Evolutionary conservation across 768 basidiomycete genomes (phyloP).

Genomic region (Exsudoporus frostii): DNA sequence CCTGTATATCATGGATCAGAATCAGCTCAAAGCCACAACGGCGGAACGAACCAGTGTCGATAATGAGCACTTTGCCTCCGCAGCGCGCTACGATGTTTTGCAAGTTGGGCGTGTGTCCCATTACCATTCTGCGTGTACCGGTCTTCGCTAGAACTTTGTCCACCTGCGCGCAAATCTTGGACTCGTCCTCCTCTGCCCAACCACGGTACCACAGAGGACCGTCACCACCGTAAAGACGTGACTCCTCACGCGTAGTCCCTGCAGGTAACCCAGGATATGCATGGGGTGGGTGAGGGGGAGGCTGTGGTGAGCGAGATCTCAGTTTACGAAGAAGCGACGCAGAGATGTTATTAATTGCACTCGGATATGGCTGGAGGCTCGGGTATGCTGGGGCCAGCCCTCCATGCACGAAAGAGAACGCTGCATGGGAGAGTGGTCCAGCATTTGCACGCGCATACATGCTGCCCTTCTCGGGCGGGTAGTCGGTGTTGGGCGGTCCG

Average conservation of each 20-base stretch:
- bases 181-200: constrained; percentile 77
- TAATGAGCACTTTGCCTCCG: constrained; percentile 89
- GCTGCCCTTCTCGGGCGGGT: constrained; percentile 39
- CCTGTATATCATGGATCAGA: constrained; percentile 40
- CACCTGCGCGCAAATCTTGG: constrained; percentile 65
- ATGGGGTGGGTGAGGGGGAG: constrained; percentile 76
- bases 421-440: constrained; percentile 66
- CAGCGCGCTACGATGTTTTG: constrained; percentile 84
- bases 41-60: constrained; percentile 73
- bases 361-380: constrained; percentile 77
- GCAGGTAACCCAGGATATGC: constrained; percentile 70
- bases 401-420: constrained; percentile 91
- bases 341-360: constrained; percentile 75
- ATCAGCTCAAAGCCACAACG: not conserved
- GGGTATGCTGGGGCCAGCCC: constrained; percentile 79
- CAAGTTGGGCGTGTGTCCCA: constrained; percentile 97
- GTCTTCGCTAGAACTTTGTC: constrained; percentile 68
- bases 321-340: constrained; percentile 66
- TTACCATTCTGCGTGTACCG: constrained; percentile 84
- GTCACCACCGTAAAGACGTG: constrained; percentile 64
- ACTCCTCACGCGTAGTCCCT: constrained; percentile 63
- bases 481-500: constrained; percentile 64
- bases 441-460: constrained; percentile 31
- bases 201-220: constrained; percentile 96
- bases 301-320: constrained; percentile 60